Percentiles rank a stretch among this genome's conserved stretches.
These are phyloP conservation scores for Citrus inodora DNA, from an alignment of 345 rosid genomes.

Conservation along the genomic window DNA sequence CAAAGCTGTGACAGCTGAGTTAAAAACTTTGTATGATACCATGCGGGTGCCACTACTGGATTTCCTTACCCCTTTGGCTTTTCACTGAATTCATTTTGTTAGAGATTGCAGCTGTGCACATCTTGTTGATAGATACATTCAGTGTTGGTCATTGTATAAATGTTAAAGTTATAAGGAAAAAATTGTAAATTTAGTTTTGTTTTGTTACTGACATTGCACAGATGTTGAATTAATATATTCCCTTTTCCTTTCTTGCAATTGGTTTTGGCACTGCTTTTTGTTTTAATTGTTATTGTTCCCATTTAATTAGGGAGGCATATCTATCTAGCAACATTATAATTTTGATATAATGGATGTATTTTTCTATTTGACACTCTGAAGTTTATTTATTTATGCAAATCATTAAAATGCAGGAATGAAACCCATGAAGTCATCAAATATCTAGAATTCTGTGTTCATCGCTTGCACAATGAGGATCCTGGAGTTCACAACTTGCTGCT, in stretches of 20 bases:
- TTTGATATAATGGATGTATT: background rate
- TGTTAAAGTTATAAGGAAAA: background rate
- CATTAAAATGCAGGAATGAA: constrained; percentile 72
- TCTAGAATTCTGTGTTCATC: constrained; percentile 88
- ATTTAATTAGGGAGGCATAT: background rate
- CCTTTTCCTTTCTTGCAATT: background rate
- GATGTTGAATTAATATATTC: background rate
- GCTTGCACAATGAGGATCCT: constrained; percentile 90
- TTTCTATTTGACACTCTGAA: background rate
- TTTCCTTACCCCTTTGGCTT: background rate
- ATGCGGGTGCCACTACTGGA: background rate
- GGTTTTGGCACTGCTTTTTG: background rate
- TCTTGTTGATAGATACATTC: background rate
- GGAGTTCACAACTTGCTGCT: constrained; percentile 96
- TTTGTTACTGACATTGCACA: background rate
- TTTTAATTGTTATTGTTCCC: background rate
- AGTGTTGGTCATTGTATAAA: background rate
- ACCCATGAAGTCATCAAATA: constrained; percentile 98
- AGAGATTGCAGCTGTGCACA: background rate
- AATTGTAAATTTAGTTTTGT: background rate
- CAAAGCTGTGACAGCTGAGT: background rate
- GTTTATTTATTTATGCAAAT: background rate
- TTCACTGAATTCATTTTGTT: constrained; percentile 3
- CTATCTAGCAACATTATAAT: background rate
- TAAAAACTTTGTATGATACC: background rate